Conservation (phyloP, 2,329 filamentous ascomycete genomes). For the Alternaria tenuissima region DNA sequence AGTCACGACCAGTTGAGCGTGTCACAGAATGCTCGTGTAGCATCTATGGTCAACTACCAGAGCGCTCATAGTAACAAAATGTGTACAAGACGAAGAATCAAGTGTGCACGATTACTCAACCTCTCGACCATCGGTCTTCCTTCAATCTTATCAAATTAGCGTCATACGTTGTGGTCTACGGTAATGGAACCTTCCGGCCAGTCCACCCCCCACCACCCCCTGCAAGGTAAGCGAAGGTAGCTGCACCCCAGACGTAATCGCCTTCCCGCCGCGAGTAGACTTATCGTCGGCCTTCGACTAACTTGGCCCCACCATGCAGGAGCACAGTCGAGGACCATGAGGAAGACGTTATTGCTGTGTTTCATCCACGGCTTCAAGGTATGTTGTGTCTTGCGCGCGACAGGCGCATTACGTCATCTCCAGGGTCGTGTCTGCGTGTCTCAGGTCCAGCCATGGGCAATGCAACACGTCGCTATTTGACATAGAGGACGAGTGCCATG, state of each 20-base stretch:
- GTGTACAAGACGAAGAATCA: constrained; percentile 4
- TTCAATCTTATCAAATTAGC: not conserved
- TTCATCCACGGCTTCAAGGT: constrained; percentile 92
- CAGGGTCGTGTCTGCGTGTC: not conserved
- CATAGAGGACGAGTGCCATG: not conserved
- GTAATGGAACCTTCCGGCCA: constrained; percentile 6
- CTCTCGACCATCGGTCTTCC: not conserved
- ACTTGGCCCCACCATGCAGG: constrained; percentile 42
- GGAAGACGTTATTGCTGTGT: constrained; percentile 80
- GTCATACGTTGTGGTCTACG: constrained; percentile 2
- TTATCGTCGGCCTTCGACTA: constrained; percentile 8
- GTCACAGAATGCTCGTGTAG: not conserved
- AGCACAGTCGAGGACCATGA: constrained; percentile 61
- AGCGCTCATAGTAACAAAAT: not conserved
- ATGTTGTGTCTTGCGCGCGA: constrained; percentile 40
- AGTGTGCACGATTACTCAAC: not conserved
- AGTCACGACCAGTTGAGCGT: not conserved
- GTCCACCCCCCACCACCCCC: not conserved
- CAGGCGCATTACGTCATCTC: constrained; percentile 6
- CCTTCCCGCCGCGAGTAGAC: constrained; percentile 8
- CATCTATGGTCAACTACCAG: not conserved
- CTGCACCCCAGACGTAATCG: constrained; percentile 38
- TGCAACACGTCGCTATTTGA: not conserved
- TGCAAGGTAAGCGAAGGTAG: constrained; percentile 25
- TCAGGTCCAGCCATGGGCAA: constrained; percentile 4